Evolutionary conservation across 2,329 filamentous ascomycete genomes (phyloP).

Genomic region (Calonectria pseudoreteaudii): DNA sequence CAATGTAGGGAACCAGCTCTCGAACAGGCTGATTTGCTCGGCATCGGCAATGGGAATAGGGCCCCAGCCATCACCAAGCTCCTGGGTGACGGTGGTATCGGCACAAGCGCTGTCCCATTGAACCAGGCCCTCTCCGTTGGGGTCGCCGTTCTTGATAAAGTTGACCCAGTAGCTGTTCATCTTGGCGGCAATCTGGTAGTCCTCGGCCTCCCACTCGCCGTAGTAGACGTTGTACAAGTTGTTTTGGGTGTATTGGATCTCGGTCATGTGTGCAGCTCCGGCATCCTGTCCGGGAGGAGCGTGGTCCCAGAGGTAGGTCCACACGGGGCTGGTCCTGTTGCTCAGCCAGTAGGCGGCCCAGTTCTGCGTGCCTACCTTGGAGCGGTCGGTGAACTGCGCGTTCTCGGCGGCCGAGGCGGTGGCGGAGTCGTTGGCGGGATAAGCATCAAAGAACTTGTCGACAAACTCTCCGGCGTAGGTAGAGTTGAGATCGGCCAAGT

Average conservation of each 20-base stretch:
- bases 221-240: constrained; percentile 43
- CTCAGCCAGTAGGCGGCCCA: constrained; percentile 9
- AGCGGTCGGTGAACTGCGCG: constrained; percentile 9
- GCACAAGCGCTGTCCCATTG: not conserved
- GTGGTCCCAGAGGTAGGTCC: constrained; percentile 36
- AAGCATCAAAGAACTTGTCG: not conserved
- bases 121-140: not conserved
- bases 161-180: constrained; percentile 13
- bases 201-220: constrained; percentile 6
- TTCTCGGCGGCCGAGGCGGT: not conserved
- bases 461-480: not conserved
- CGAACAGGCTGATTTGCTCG: not conserved
- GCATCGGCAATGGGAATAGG: not conserved
- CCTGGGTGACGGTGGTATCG: not conserved
- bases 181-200: constrained; percentile 15
- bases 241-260: constrained; percentile 53
- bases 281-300: constrained; percentile 48
- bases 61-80: not conserved
- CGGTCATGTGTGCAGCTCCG: constrained; percentile 52
- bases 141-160: constrained; percentile 13
- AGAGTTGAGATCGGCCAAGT: not conserved
- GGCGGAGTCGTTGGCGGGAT: not conserved
- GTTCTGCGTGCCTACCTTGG: constrained; percentile 8
- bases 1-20: not conserved
- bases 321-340: constrained; percentile 7